A percentile compares a stretch with the other conserved stretches of the same genome.
phyloP scores from a whole-genome alignment of 306 rosid species.

The Lablab purpureus region DNA sequence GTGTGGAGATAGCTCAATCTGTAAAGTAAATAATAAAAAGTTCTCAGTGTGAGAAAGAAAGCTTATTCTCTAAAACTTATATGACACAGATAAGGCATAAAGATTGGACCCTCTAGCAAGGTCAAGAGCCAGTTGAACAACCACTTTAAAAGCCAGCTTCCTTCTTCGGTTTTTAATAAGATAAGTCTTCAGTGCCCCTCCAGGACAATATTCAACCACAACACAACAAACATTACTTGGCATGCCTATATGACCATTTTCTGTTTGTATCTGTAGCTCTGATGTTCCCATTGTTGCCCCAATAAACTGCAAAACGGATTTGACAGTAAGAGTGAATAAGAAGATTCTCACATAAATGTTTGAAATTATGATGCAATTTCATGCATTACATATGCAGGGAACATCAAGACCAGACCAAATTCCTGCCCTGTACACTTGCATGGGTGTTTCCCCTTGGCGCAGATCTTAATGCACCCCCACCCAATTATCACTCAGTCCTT shows the following conservation, averaged over 20 bases:
- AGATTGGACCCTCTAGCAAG: slow-evolving; percentile 94
- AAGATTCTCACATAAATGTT: slow-evolving; percentile 23
- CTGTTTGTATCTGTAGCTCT: slow-evolving; percentile 87
- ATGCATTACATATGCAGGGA: background rate
- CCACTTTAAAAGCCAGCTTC: slow-evolving; percentile 97
- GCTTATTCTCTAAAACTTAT: slow-evolving; percentile 19
- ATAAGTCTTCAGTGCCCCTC: slow-evolving; percentile 94
- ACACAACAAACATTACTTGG: slow-evolving; percentile 95
- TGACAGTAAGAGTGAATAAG: slow-evolving; percentile 30
- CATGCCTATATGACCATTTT: slow-evolving; percentile 93
- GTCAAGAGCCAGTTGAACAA: slow-evolving; percentile 93
- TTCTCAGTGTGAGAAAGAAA: slow-evolving; percentile 42
- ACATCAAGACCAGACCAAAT: background rate
- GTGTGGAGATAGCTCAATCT: slow-evolving; percentile 97
- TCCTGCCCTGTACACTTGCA: background rate
- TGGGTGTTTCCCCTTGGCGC: background rate
- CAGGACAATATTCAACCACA: slow-evolving; percentile 98
- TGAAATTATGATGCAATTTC: background rate
- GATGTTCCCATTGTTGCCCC: slow-evolving; percentile 96
- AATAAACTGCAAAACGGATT: slow-evolving; percentile 72
- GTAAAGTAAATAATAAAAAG: slow-evolving; percentile 36
- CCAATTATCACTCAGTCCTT: slow-evolving; percentile 3
- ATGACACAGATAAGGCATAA: slow-evolving; percentile 52
- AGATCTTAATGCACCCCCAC: slow-evolving; percentile 14
- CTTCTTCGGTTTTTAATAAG: slow-evolving; percentile 95